A percentile compares a stretch with the other conserved stretches of the same genome.
These are phyloP conservation scores for Hysterangium stoloniferum DNA, from an alignment of 768 basidiomycete genomes.

Conservation along the genomic window DNA sequence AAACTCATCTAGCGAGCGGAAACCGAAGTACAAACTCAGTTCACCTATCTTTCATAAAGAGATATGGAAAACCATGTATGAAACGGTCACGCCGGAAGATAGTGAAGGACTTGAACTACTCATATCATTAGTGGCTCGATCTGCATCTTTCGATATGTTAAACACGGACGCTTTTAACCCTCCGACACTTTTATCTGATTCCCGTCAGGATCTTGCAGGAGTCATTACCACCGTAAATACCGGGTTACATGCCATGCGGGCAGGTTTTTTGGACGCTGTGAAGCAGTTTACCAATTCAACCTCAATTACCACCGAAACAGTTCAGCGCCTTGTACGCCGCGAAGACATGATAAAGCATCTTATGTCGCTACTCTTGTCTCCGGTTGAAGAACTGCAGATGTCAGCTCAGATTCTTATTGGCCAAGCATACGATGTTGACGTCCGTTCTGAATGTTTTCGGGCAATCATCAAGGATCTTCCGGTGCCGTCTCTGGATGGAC, in stretches of 20 bases:
- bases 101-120: slow-evolving; percentile 49
- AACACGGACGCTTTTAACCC: slow-evolving; percentile 41
- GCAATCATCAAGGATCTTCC: slow-evolving; percentile 64
- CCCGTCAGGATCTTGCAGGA: slow-evolving; percentile 25
- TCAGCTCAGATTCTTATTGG: slow-evolving; percentile 76
- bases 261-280: slow-evolving; percentile 55
- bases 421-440: slow-evolving; percentile 84
- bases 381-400: slow-evolving; percentile 62
- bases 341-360: slow-evolving; percentile 52
- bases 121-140: slow-evolving; percentile 47
- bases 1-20: neutral
- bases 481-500: slow-evolving; percentile 57
- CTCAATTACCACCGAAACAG: slow-evolving; percentile 37
- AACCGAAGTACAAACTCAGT: slow-evolving; percentile 13
- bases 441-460: slow-evolving; percentile 80
- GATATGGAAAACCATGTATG: slow-evolving; percentile 66
- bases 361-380: slow-evolving; percentile 72
- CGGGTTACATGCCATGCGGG: slow-evolving; percentile 47
- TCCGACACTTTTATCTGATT: slow-evolving; percentile 19
- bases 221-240: slow-evolving; percentile 39
- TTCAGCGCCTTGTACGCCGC: slow-evolving; percentile 46
- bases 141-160: slow-evolving; percentile 62
- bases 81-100: slow-evolving; percentile 50
- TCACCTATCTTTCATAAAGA: slow-evolving; percentile 36
- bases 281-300: slow-evolving; percentile 56